Conservation (phyloP, 352 stramenopile genomes). For the Salisapilia sapeloensis region DNA sequence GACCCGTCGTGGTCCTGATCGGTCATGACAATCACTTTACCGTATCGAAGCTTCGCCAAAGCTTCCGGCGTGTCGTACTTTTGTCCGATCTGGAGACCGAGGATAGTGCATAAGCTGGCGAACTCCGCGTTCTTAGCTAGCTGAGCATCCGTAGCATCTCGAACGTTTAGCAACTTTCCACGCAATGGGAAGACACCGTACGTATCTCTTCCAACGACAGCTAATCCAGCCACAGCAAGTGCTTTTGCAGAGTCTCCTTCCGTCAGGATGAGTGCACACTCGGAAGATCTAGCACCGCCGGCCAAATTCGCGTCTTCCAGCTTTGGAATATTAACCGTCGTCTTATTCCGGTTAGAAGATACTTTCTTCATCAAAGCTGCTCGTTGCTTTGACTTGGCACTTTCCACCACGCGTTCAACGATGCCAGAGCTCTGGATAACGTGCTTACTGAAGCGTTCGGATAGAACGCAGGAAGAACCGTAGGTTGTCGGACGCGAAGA, state of each 20-base stretch:
- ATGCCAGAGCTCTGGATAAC: conserved; percentile 91
- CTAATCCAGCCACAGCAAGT: conserved; percentile 95
- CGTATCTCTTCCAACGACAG: conserved; percentile 94
- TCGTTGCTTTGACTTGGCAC: conserved; percentile 88
- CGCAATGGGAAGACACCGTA: conserved; percentile 99
- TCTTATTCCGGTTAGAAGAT: conserved; percentile 21
- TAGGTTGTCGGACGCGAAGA: conserved; percentile 83
- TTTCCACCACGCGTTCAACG: conserved; percentile 87
- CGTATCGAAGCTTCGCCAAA: conserved; percentile 88
- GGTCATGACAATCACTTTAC: conserved; percentile 99
- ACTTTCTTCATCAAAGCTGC: conserved; percentile 89
- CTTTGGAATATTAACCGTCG: conserved; percentile 92
- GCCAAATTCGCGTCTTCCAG: conserved; percentile 98
- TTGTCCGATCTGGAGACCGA: conserved; percentile 94
- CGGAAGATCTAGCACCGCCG: conserved; percentile 77
- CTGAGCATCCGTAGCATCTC: conserved; percentile 61
- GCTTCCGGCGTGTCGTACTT: conserved; percentile 89
- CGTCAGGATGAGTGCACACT: conserved; percentile 97
- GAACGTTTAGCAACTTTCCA: conserved; percentile 88
- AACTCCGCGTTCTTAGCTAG: conserved; percentile 92
- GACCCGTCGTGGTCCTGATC: conserved; percentile 98
- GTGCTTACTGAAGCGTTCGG: conserved; percentile 89
- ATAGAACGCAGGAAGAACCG: conserved; percentile 82
- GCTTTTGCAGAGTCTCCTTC: conserved; percentile 99
- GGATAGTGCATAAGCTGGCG: conserved; percentile 93